Percentiles rank a stretch among this genome's conserved stretches.
Evolutionary conservation across 106 monocot species (phyloP).

Genomic region (Phalaenopsis equestris): DNA sequence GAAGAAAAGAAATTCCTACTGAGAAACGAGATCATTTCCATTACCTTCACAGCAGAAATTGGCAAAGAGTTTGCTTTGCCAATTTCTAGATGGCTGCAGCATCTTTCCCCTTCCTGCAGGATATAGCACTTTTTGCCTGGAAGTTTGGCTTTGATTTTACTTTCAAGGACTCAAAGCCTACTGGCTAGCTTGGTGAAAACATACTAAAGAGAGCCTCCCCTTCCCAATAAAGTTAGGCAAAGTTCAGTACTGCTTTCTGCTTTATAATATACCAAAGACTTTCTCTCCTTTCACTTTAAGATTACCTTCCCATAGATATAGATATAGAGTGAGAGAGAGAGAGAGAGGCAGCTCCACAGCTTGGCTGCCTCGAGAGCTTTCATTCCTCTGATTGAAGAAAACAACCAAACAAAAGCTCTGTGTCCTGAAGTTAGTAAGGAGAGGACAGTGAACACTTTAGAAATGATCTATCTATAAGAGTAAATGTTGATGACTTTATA

Average conservation of each 20-base stretch:
- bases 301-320: background rate
- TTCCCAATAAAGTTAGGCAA: background rate
- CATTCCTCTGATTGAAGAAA: slow-evolving; percentile 4
- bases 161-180: background rate
- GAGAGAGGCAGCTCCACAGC: background rate
- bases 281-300: background rate
- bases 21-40: background rate
- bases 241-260: background rate
- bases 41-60: slow-evolving; percentile 1
- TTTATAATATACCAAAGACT: background rate
- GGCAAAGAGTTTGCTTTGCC: background rate
- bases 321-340: background rate
- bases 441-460: background rate
- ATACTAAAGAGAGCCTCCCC: background rate
- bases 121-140: background rate
- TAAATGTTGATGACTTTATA: background rate
- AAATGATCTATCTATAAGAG: background rate
- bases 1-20: background rate
- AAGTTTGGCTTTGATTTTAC: slow-evolving; percentile 5
- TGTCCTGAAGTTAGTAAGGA: background rate
- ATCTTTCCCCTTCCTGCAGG: background rate
- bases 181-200: background rate
- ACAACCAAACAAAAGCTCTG: slow-evolving; percentile 1
- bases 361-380: slow-evolving; percentile 2
- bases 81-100: background rate